These are phyloP conservation scores for Eucalyptus rudis DNA, from an alignment of 345 rosid species.

Conservation along the genomic window DNA sequence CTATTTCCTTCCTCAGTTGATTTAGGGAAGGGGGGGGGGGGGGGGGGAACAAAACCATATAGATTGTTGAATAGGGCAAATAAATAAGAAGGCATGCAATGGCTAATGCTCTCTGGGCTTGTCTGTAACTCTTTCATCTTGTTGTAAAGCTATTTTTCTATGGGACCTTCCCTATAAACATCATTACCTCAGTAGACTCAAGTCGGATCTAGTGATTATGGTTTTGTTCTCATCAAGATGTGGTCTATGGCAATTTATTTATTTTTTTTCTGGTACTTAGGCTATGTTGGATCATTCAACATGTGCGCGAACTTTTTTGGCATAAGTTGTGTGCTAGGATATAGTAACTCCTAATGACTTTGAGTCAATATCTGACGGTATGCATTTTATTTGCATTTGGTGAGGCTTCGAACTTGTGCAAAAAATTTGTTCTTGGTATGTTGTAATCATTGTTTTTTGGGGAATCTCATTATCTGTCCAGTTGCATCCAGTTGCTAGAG, in stretches of 20 bases:
- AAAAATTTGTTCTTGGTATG: not conserved
- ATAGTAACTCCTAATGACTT: not conserved
- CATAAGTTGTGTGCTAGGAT: too few relatives aligned
- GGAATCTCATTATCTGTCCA: not conserved
- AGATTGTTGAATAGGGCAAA: too few relatives aligned
- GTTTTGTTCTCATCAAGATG: not conserved
- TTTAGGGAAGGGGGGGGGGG: too few relatives aligned
- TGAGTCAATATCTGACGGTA: not conserved
- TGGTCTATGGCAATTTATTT: not conserved
- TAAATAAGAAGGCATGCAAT: too few relatives aligned
- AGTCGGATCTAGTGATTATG: not conserved
- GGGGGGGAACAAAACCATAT: too few relatives aligned
- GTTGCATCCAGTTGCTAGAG: not conserved
- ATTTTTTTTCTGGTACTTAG: not conserved
- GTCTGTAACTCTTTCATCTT: not conserved
- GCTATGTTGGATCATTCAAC: not conserved
- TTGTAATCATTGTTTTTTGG: not conserved
- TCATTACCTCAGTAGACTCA: not conserved
- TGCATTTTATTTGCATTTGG: not conserved
- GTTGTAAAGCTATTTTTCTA: not conserved
- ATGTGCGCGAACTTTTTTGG: too few relatives aligned
- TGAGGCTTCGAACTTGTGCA: not conserved
- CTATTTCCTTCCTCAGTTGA: too few relatives aligned
- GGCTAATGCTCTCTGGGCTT: not conserved
- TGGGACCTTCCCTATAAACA: not conserved